Percentiles rank a stretch among this genome's conserved stretches.
phyloP scores from a whole-genome alignment of 2,329 filamentous ascomycete genomes.

The Thyridium curvatum region DNA sequence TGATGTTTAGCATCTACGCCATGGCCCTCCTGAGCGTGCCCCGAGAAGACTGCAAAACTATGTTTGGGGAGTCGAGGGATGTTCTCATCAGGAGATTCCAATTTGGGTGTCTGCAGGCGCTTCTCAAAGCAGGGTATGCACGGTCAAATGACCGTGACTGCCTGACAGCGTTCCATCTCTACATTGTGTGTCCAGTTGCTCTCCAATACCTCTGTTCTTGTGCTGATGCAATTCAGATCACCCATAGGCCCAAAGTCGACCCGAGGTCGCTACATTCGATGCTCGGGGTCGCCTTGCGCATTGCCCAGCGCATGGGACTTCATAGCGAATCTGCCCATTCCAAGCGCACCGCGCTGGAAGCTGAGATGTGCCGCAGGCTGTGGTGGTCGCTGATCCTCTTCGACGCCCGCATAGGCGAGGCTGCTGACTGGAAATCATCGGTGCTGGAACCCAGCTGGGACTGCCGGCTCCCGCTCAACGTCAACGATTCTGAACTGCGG shows the following conservation, averaged over 20 bases:
- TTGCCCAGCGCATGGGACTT: slow-evolving; percentile 49
- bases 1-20: slow-evolving; percentile 50
- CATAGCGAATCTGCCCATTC: slow-evolving; percentile 35
- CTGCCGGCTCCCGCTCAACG: slow-evolving; percentile 34
- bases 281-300: slow-evolving; percentile 48
- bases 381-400: slow-evolving; percentile 57
- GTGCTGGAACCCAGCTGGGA: slow-evolving; percentile 30
- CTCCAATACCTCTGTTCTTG: too few species aligned
- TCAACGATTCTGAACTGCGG: slow-evolving; percentile 39
- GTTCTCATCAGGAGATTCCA: slow-evolving; percentile 36
- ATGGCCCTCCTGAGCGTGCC: slow-evolving; percentile 33
- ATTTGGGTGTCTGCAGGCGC: slow-evolving; percentile 44
- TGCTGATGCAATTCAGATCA: slow-evolving; percentile 32
- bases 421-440: slow-evolving; percentile 29
- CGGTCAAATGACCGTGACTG: slow-evolving; percentile 43
- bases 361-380: slow-evolving; percentile 53
- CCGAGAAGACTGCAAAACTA: slow-evolving; percentile 31
- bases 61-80: slow-evolving; percentile 33
- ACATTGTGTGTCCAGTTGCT: slow-evolving; percentile 34
- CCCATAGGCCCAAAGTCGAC: slow-evolving; percentile 32
- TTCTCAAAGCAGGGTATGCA: slow-evolving; percentile 44
- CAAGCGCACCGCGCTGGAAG: slow-evolving; percentile 33
- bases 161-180: slow-evolving; percentile 50
- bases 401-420: slow-evolving; percentile 49
- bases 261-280: slow-evolving; percentile 45